Percentiles rank a stretch among this genome's conserved stretches.
Conservation (phyloP, 441 rosid genomes). For the Populus hybrid region DNA sequence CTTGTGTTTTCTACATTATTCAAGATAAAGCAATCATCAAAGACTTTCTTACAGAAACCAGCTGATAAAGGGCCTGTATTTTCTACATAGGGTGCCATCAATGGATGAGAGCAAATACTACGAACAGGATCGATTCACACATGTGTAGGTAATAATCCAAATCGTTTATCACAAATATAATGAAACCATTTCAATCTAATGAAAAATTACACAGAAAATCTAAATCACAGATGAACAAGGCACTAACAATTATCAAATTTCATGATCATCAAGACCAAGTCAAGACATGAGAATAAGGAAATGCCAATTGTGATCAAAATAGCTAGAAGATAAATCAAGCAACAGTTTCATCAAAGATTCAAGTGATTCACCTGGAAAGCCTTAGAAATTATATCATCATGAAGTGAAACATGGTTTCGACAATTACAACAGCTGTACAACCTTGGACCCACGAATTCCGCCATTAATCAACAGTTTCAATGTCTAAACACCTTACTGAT, state of each 20-base stretch:
- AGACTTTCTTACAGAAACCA: not conserved
- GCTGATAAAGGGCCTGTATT: not conserved
- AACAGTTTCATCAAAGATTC: conserved; percentile 9
- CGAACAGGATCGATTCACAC: not conserved
- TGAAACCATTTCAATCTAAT: not conserved
- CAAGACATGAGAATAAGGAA: not conserved
- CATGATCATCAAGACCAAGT: not conserved
- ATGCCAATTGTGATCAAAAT: not conserved
- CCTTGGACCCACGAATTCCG: conserved; percentile 66
- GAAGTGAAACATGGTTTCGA: conserved; percentile 76
- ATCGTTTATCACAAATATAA: not conserved
- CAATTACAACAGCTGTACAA: conserved; percentile 86
- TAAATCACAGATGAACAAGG: not conserved
- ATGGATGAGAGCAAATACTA: not conserved
- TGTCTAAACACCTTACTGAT: conserved; percentile 14
- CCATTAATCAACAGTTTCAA: conserved; percentile 43
- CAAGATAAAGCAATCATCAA: not conserved
- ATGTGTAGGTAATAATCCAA: not conserved
- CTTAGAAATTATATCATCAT: conserved; percentile 87
- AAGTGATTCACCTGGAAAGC: conserved; percentile 74
- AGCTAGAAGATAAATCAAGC: not conserved
- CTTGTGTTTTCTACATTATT: not conserved
- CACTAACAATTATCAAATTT: not conserved
- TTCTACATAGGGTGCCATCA: not conserved
- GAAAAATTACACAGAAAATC: not conserved